Conservation (phyloP, 345 rosid genomes). For the Ceriops decandra region DNA sequence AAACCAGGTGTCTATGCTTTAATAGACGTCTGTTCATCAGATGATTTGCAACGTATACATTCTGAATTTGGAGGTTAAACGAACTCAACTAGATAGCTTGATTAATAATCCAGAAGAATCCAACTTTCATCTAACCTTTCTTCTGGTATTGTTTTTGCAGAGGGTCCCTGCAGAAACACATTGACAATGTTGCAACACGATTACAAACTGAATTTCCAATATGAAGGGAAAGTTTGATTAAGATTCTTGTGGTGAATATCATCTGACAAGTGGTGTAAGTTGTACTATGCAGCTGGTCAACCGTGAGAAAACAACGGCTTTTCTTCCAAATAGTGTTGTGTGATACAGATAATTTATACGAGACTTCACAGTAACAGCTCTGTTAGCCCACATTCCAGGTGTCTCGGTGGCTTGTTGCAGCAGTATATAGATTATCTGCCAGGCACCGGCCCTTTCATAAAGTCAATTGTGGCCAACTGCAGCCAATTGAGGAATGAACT, state of each 20-base stretch:
- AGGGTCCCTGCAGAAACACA: slow-evolving; percentile 88
- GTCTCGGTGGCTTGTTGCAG: too few species aligned
- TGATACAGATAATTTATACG: too few species aligned
- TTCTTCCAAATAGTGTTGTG: too few species aligned
- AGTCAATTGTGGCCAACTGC: too few species aligned
- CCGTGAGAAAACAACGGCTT: too few species aligned
- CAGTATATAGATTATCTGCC: too few species aligned
- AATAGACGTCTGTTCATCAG: slow-evolving; percentile 71
- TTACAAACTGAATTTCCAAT: slow-evolving; percentile 71
- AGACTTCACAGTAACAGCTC: too few species aligned
- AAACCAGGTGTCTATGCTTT: slow-evolving; percentile 86
- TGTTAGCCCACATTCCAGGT: too few species aligned
- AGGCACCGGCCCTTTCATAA: too few species aligned
- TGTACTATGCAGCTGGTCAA: neutral
- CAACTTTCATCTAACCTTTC: slow-evolving; percentile 8
- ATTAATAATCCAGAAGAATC: neutral
- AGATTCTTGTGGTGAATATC: slow-evolving; percentile 6
- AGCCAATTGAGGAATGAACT: too few species aligned
- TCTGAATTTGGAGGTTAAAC: slow-evolving; percentile 79
- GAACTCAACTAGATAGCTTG: neutral
- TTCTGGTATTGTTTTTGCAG: slow-evolving; percentile 44
- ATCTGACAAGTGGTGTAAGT: neutral
- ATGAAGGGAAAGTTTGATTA: slow-evolving; percentile 76
- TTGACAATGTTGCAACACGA: slow-evolving; percentile 70
- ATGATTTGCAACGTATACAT: slow-evolving; percentile 85